Evolutionary conservation across 192 early-diverging fungal genomes (phyloP).

Genomic region (Borealophlyctis nickersoniae): DNA sequence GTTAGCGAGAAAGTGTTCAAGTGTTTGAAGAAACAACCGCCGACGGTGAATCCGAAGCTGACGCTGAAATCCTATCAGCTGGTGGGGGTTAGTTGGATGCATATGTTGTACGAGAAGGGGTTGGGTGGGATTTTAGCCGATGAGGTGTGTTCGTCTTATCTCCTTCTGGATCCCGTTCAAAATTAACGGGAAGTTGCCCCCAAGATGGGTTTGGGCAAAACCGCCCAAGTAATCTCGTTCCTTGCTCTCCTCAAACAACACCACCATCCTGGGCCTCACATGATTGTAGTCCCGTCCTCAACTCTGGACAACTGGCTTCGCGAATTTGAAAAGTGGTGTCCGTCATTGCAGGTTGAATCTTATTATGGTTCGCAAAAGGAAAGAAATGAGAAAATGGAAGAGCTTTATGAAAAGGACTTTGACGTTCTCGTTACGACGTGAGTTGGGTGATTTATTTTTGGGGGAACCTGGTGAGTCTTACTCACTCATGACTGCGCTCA

Average conservation of each 20-base stretch:
- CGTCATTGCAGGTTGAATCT: constrained; percentile 28
- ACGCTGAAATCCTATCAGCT: constrained; percentile 81
- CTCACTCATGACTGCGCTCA: constrained; percentile 5
- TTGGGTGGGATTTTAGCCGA: constrained; percentile 72
- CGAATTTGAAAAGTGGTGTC: constrained; percentile 65
- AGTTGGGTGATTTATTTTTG: constrained; percentile 1
- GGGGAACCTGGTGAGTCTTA: not conserved
- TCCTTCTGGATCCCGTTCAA: no score
- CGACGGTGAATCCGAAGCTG: constrained; percentile 56
- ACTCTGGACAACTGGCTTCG: constrained; percentile 88
- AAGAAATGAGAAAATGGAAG: constrained; percentile 46
- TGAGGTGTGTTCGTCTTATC: constrained; percentile 29
- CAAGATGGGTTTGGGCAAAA: constrained; percentile 94
- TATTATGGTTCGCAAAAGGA: constrained; percentile 46
- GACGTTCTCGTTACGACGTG: constrained; percentile 78
- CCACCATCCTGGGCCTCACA: constrained; percentile 58
- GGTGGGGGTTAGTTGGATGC: constrained; percentile 83
- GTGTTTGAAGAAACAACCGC: constrained; percentile 57
- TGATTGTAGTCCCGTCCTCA: constrained; percentile 84
- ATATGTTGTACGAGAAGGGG: constrained; percentile 63
- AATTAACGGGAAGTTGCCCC: constrained; percentile 51
- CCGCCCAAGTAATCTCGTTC: constrained; percentile 85
- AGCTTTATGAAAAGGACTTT: constrained; percentile 46
- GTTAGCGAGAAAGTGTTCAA: constrained; percentile 8
- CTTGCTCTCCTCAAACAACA: constrained; percentile 55